Base-by-base conservation (phyloP, 495 filamentous ascomycete genomes). In the Penicillium parvum region DNA sequence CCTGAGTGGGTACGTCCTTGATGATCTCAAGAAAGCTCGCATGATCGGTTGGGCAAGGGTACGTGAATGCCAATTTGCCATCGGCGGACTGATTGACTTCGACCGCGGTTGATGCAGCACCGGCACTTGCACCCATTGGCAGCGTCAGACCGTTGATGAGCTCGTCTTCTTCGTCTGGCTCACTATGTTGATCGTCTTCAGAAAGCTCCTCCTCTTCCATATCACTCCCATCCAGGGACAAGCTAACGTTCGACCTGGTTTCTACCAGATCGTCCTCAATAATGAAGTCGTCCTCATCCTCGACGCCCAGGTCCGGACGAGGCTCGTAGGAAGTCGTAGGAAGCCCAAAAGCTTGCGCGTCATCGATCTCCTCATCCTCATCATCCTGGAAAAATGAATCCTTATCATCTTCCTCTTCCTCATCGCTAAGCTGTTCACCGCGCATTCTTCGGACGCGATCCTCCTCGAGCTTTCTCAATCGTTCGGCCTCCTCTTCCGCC, bases 241-340 rank as follows among this genome's bases (percentile, higher is more conserved):
- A 64, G 44, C 74, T 74, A 38, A 71, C 77, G 42, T 80, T 76
- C 6, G 78, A 74, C 25, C 68, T 58, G 22, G 62, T 68, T 27
- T 73, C 76, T 38, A 96, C 75, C 1, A 96, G 75, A 37, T 95
- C 83, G 42, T 92, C 86, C 44, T 96, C 91, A 40, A 96, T 83
- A 7, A 88, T 41, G 50, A 96, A 96, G 45, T 95, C 86, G 56
- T 96, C 90, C 58, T 96, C 90, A 50, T 95, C 90, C 47, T 95
- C 88, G 21, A 90, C 81, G 19, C 57, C 74, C 4, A 76, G 53
- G 12, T 68, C 57, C 32, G 67, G 52, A 17, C 64, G 58, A 42
- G 66, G 45, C 39, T 55, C 61, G 7, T 55, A 47, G 34, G 65
- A 44, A 43, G 43, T 37, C 5, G 49, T 38, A 40, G 63, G 40